Evolutionary conservation across 345 rosid genomes (phyloP).

Genomic region (Leavenworthia alabamica): DNA sequence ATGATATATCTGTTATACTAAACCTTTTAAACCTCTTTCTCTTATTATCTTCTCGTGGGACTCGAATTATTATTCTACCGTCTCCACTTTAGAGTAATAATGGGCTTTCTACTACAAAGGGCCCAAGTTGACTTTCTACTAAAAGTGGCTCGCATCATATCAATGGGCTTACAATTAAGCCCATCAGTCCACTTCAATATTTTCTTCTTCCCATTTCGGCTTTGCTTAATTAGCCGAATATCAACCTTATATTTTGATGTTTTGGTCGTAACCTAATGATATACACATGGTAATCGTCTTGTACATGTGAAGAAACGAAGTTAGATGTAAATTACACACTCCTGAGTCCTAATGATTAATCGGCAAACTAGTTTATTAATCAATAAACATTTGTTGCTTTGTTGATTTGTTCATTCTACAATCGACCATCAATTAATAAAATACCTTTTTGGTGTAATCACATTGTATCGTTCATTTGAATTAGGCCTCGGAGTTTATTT

Average conservation of each 20-base stretch:
- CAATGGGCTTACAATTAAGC: conserved; percentile 7
- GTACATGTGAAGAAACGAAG: background rate
- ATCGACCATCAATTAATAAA: too few species aligned
- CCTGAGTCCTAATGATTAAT: too few species aligned
- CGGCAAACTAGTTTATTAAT: too few species aligned
- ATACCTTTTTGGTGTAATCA: too few species aligned
- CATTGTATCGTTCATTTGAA: background rate
- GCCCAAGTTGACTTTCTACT: too few species aligned
- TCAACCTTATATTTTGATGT: background rate
- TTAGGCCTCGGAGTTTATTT: too few species aligned
- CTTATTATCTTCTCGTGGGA: background rate
- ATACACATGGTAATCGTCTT: background rate
- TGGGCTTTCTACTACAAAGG: too few species aligned
- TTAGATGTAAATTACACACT: too few species aligned
- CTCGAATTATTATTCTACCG: too few species aligned
- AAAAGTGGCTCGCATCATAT: background rate
- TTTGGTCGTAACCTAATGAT: background rate
- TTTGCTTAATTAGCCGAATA: background rate
- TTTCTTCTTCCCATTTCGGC: background rate
- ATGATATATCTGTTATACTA: conserved; percentile 19
- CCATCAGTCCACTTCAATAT: background rate
- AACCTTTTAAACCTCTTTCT: background rate
- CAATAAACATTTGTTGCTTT: too few species aligned
- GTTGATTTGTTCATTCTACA: too few species aligned
- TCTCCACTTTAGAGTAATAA: too few species aligned